A percentile compares a stretch with the other conserved stretches of the same genome.
Evolutionary conservation across 306 rosid genomes (phyloP).

Genomic region (Inga oerstediana): DNA sequence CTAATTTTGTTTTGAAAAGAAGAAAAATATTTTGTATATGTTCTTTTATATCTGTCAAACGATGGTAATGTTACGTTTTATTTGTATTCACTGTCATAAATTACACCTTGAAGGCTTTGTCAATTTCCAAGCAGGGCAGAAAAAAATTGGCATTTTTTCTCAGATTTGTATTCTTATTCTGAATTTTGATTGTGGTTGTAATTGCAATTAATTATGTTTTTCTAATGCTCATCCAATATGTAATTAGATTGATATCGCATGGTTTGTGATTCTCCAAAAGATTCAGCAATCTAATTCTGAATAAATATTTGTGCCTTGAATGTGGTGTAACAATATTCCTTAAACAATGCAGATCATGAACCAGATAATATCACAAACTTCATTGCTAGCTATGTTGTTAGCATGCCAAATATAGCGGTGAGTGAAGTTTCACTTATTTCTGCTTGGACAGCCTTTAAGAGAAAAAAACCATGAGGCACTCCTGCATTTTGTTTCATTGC

Average conservation of each 20-base stretch:
- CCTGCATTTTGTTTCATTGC: slow-evolving; percentile 44
- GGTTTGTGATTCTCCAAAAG: slow-evolving; percentile 8
- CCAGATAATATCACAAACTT: slow-evolving; percentile 56
- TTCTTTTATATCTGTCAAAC: slow-evolving; percentile 23
- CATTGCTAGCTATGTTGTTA: slow-evolving; percentile 61
- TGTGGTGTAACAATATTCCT: slow-evolving; percentile 31
- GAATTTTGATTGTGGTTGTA: slow-evolving; percentile 4
- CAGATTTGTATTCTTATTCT: background rate
- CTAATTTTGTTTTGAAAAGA: slow-evolving; percentile 26
- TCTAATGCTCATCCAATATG: background rate
- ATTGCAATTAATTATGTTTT: background rate
- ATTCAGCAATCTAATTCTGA: slow-evolving; percentile 25
- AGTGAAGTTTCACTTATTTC: slow-evolving; percentile 55
- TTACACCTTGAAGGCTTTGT: background rate
- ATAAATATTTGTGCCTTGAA: slow-evolving; percentile 4
- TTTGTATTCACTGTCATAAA: slow-evolving; percentile 23
- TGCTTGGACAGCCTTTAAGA: slow-evolving; percentile 49
- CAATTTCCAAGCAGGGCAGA: background rate
- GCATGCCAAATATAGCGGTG: slow-evolving; percentile 86
- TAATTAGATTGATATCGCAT: slow-evolving; percentile 12
- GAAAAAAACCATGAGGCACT: slow-evolving; percentile 36
- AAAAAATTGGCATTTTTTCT: background rate
- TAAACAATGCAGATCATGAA: slow-evolving; percentile 66
- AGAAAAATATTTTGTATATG: slow-evolving; percentile 9
- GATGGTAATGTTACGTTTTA: slow-evolving; percentile 24